Evolutionary conservation across 371 early-diverging fungal species (phyloP).

Genomic region (Coemansia sp.): DNA sequence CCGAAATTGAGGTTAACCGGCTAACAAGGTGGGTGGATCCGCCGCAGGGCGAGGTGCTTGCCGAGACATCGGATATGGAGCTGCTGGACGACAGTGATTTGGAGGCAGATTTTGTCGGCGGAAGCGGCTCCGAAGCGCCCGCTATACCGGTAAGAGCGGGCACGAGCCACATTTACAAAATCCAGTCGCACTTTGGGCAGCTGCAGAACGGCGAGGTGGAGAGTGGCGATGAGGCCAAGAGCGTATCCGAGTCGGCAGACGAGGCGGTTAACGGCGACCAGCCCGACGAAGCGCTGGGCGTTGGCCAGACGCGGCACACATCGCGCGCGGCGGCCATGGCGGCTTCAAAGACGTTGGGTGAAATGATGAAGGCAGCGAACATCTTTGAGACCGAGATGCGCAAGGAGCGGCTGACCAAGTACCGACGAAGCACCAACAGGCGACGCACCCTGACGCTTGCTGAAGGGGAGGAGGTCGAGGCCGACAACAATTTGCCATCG

Average conservation of each 20-base stretch:
- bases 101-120: not conserved
- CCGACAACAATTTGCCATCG: not conserved
- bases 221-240: conserved; percentile 19
- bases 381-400: conserved; percentile 56
- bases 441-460: conserved; percentile 33
- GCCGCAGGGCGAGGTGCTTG: conserved; percentile 28
- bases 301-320: conserved; percentile 34
- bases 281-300: not conserved
- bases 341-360: conserved; percentile 51
- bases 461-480: conserved; percentile 12
- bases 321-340: conserved; percentile 58
- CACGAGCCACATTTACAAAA: conserved; percentile 3
- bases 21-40: conserved; percentile 40
- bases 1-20: conserved; percentile 18
- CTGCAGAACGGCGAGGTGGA: conserved; percentile 15
- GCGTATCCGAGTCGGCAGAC: conserved; percentile 33
- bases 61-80: conserved; percentile 49
- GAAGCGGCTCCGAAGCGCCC: not conserved
- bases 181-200: not conserved
- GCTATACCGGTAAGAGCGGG: not conserved
- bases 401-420: conserved; percentile 42
- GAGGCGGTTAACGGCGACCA: conserved; percentile 1
- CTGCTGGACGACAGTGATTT: conserved; percentile 38
- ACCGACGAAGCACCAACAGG: conserved; percentile 8
- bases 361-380: conserved; percentile 58